These are phyloP conservation scores for Komagataella pseudopastoris DNA, from an alignment of 805 yeast species.

Conservation along the genomic window DNA sequence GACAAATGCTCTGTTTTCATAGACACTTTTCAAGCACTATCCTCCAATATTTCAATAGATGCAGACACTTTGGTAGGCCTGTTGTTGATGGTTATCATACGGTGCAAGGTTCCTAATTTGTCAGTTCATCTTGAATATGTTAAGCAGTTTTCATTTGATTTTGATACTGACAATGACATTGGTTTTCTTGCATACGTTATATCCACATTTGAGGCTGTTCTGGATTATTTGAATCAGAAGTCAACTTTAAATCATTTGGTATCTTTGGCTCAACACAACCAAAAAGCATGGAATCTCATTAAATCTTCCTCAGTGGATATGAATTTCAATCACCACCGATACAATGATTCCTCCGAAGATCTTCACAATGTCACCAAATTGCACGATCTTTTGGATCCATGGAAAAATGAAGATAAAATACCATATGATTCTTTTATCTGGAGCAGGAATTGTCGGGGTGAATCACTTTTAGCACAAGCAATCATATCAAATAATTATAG, in stretches of 20 bases:
- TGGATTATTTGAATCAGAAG: conserved; percentile 40
- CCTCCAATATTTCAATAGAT: conserved; percentile 33
- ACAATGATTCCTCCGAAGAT: conserved; percentile 10
- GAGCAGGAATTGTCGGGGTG: conserved; percentile 43
- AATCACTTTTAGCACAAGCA: conserved; percentile 57
- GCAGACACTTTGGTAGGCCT: conserved; percentile 76
- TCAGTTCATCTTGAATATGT: conserved; percentile 57
- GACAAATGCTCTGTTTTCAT: conserved; percentile 35
- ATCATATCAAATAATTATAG: conserved; percentile 31
- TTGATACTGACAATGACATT: conserved; percentile 23
- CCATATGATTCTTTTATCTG: conserved; percentile 14
- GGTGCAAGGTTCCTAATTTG: conserved; percentile 43
- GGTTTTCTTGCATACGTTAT: conserved; percentile 68
- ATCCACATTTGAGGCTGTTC: conserved; percentile 75
- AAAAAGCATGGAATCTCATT: conserved; percentile 39
- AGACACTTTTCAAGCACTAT: conserved; percentile 37
- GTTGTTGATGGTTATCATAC: conserved; percentile 55
- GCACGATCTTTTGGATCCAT: conserved; percentile 5
- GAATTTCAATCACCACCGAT: conserved; percentile 6
- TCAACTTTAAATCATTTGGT: conserved; percentile 23
- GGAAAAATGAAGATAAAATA: conserved; percentile 3
- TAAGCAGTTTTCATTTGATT: conserved; percentile 36
- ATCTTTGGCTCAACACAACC: conserved; percentile 31
- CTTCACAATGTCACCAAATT: conserved; percentile 5
- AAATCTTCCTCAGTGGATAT: conserved; percentile 14